Base-by-base conservation (phyloP, 2,329 filamentous ascomycete genomes). In the Akanthomyces muscarius region DNA sequence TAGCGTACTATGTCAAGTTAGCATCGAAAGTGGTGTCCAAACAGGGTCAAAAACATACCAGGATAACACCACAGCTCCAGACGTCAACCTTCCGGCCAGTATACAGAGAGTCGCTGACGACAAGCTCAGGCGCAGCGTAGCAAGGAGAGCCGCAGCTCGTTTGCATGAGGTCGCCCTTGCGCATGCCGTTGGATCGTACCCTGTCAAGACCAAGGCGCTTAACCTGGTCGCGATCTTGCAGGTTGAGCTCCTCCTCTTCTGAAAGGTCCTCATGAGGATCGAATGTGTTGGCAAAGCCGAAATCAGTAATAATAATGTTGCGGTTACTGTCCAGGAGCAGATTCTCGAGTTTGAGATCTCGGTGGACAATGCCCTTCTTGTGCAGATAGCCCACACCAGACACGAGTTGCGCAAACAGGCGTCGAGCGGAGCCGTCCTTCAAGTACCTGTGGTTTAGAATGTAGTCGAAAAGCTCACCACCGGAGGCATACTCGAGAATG, bases 241-340 rank as follows among this genome's bases (percentile, higher is more conserved):
- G 80, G 66, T 92, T 91, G 70, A 92, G 86, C 76, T 98, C 95
- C 68, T 97, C 90, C 64, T 97, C 93, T 65, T 97, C 92, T 5
- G 86, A 86, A 45, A 99, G 83, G 74, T 97, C 92, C 72, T 99
- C 95, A 42, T 81, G 79, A 0, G 95, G 86, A 72, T 97, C 90
- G 72, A 99, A 99, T 0, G 93, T 98, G 76, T 99, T 99, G 69
- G 95, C 95, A 74, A 99, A 99, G 21, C 95, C 95, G 77, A 99
- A 99, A 77, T 99, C 95, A 18, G 95, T 99, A 73, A 99, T 99
- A 78, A 99, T 99, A 72, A 99, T 98, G 80, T 99, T 99, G 66
- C 92, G 89, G 73, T 99, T 97, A 66, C 94, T 89, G 77, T 99
- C 95, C 58, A 99, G 83, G 44, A 99, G 83, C 70, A 99, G 76